Conservation (phyloP, 106 monocot species). For the Dendrobium chrysotoxum region DNA sequence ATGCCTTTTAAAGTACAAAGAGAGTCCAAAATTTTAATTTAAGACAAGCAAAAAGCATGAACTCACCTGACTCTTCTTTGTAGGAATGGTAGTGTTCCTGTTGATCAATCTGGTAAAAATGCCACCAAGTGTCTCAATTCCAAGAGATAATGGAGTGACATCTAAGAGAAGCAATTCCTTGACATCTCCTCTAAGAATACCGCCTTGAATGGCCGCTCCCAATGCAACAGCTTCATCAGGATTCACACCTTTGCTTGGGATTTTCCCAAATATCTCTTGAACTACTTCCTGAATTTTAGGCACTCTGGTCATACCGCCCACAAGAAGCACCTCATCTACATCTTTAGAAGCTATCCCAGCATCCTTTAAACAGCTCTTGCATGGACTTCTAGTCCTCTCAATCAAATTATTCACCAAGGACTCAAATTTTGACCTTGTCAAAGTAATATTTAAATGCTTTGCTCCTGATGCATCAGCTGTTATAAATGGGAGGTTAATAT, state of each 20-base stretch:
- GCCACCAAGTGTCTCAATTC: slow-evolving; percentile 72
- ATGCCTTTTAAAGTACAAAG: neutral
- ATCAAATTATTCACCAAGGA: slow-evolving; percentile 59
- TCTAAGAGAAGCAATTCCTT: slow-evolving; percentile 69
- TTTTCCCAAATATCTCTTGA: slow-evolving; percentile 64
- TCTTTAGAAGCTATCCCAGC: slow-evolving; percentile 59
- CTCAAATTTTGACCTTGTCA: slow-evolving; percentile 84
- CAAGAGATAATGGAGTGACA: slow-evolving; percentile 65
- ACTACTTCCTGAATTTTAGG: slow-evolving; percentile 78
- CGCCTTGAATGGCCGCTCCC: slow-evolving; percentile 82
- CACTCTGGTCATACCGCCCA: slow-evolving; percentile 88
- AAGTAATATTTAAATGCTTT: slow-evolving; percentile 74
- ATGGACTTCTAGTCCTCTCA: slow-evolving; percentile 66
- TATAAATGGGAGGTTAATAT: slow-evolving; percentile 79
- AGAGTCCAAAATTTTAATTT: neutral
- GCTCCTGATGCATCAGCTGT: slow-evolving; percentile 81
- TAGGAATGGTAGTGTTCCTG: slow-evolving; percentile 71
- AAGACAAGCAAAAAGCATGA: neutral
- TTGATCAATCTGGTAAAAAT: slow-evolving; percentile 63
- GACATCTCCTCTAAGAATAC: slow-evolving; percentile 79
- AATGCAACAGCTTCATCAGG: slow-evolving; percentile 89
- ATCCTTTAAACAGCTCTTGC: slow-evolving; percentile 83
- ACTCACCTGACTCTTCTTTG: slow-evolving; percentile 69
- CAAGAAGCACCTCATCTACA: slow-evolving; percentile 81
- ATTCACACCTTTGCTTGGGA: slow-evolving; percentile 81